Evolutionary conservation across 345 rosid species (phyloP).

Genomic region (Camelina neglecta): DNA sequence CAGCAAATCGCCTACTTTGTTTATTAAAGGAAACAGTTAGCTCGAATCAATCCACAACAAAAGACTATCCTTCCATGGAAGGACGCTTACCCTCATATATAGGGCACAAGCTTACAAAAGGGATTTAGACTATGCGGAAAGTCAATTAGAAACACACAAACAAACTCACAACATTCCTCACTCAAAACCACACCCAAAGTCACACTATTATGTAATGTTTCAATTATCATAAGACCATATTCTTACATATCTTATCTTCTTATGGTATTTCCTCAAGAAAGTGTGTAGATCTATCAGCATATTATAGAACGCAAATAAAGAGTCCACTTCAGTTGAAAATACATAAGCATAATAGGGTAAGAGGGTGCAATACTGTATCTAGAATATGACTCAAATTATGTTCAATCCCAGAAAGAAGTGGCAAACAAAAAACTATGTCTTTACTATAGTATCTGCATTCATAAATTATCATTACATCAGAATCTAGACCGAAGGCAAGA

Average conservation of each 20-base stretch:
- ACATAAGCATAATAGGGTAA: neutral
- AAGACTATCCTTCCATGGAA: neutral
- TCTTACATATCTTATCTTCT: slow-evolving; percentile 13
- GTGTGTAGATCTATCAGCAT: neutral
- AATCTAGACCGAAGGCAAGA: slow-evolving; percentile 1
- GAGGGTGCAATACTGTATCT: neutral
- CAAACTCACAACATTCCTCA: neutral
- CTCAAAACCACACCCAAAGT: neutral
- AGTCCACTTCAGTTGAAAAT: slow-evolving; percentile 3
- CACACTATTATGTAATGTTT: neutral
- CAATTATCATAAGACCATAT: slow-evolving; percentile 2
- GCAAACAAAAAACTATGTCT: neutral
- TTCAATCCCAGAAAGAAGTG: neutral
- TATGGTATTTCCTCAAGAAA: neutral
- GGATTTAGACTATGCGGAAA: neutral
- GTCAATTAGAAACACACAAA: neutral
- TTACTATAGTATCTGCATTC: neutral
- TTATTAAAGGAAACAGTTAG: neutral
- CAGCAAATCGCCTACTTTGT: neutral
- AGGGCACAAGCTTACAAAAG: neutral
- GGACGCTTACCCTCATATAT: neutral
- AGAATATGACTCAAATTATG: slow-evolving; percentile 1
- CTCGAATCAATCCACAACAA: neutral
- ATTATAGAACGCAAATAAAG: neutral
- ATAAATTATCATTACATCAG: neutral